Evolutionary conservation across 306 rosid genomes (phyloP).

Genomic region (Lupinus albus): DNA sequence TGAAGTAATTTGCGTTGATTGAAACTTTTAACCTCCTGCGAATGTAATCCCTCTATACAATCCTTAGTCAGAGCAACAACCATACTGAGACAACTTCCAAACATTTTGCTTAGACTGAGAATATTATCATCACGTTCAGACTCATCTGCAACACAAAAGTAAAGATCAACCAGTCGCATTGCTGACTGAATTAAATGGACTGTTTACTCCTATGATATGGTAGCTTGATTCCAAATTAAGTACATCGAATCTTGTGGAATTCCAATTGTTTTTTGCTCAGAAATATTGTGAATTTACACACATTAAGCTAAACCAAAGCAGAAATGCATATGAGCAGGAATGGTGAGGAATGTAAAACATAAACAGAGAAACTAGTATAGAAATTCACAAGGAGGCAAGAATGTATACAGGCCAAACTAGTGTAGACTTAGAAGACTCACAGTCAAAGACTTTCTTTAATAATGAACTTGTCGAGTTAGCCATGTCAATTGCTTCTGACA

Average conservation of each 20-base stretch:
- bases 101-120: constrained; percentile 50
- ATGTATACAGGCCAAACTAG: constrained; percentile 30
- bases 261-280: constrained; percentile 12
- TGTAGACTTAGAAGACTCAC: constrained; percentile 51
- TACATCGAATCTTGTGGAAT: constrained; percentile 24
- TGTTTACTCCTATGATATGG: background rate
- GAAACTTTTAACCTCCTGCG: constrained; percentile 56
- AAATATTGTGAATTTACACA: constrained; percentile 18
- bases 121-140: constrained; percentile 53
- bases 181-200: constrained; percentile 37
- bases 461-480: constrained; percentile 56
- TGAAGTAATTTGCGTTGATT: constrained; percentile 54
- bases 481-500: constrained; percentile 68
- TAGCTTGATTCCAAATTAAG: constrained; percentile 31
- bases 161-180: constrained; percentile 28
- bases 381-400: background rate
- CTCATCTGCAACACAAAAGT: constrained; percentile 59
- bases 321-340: constrained; percentile 9
- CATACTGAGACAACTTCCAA: constrained; percentile 68
- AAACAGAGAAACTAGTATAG: constrained; percentile 2
- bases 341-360: constrained; percentile 19
- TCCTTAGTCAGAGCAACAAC: constrained; percentile 61
- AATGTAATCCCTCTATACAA: constrained; percentile 71
- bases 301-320: constrained; percentile 17
- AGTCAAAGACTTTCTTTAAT: constrained; percentile 58